phyloP scores from a whole-genome alignment of 129 eudicot species.

The Kitagawia praeruptora region DNA sequence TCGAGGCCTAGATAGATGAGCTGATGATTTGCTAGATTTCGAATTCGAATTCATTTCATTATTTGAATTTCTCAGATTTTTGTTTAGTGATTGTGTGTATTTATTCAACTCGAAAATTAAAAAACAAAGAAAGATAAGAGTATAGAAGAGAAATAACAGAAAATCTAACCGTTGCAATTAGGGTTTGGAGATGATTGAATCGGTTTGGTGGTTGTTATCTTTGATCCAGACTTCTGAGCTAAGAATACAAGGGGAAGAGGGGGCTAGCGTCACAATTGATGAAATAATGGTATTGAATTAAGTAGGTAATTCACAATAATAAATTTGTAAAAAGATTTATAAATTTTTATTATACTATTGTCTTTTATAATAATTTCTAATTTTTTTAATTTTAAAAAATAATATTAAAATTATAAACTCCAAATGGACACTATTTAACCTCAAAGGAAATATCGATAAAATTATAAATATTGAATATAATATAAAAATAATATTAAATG shows the following conservation, averaged over 20 bases:
- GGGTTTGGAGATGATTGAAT: conserved; percentile 24
- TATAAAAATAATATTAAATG: too few species aligned
- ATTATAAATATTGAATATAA: too few species aligned
- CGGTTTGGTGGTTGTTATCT: not conserved
- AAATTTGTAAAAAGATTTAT: too few species aligned
- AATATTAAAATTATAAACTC: too few species aligned
- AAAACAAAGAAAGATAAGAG: not conserved
- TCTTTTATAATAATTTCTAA: too few species aligned
- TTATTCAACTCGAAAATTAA: not conserved
- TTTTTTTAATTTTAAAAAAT: too few species aligned
- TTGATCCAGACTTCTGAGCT: not conserved
- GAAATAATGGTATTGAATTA: too few species aligned
- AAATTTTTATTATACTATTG: too few species aligned
- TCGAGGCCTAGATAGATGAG: conserved; percentile 44
- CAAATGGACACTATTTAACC: too few species aligned
- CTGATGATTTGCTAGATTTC: conserved; percentile 10
- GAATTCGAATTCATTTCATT: conserved; percentile 19
- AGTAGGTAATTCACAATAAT: too few species aligned
- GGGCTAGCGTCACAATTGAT: too few species aligned
- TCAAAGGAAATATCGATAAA: too few species aligned
- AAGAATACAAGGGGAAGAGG: not conserved
- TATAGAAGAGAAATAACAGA: not conserved
- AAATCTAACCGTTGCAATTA: conserved; percentile 27
- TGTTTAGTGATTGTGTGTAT: not conserved
- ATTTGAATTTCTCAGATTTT: conserved; percentile 14